phyloP scores from a whole-genome alignment of 495 filamentous ascomycete species.

The Neurospora terricola region DNA sequence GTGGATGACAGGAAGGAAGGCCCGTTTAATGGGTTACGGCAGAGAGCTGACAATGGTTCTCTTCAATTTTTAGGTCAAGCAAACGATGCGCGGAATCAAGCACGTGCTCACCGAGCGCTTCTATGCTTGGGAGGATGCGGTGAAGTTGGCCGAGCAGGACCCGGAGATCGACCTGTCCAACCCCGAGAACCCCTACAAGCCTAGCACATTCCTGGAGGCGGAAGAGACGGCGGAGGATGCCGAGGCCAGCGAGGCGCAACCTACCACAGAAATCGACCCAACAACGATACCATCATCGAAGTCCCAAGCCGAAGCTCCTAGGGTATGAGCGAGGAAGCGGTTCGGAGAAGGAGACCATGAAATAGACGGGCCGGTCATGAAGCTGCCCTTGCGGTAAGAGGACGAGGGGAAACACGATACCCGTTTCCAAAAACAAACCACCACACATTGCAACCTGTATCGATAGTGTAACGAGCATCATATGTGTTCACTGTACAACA shows the following conservation, averaged over 20 bases:
- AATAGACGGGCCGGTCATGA: neutral
- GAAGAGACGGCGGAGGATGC: slow-evolving; percentile 3
- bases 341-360: neutral
- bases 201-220: slow-evolving; percentile 29
- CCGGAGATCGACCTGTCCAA: slow-evolving; percentile 50
- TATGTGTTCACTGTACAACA: neutral
- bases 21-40: neutral
- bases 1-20: slow-evolving; percentile 14
- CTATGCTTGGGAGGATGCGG: slow-evolving; percentile 83
- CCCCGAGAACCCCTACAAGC: slow-evolving; percentile 37
- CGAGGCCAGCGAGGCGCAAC: slow-evolving; percentile 1
- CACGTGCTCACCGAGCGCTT: slow-evolving; percentile 77
- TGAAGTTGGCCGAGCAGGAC: slow-evolving; percentile 57
- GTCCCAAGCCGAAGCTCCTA: slow-evolving; percentile 8
- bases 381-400: neutral
- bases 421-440: neutral
- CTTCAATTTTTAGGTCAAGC: slow-evolving; percentile 43
- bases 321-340: slow-evolving; percentile 8
- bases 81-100: slow-evolving; percentile 71
- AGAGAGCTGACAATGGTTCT: neutral
- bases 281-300: slow-evolving; percentile 12
- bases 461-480: neutral
- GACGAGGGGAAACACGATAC: neutral
- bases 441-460: neutral
- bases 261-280: slow-evolving; percentile 3